Conservation (phyloP, 1,284 basidiomycete genomes). For the Puccinia coronata region DNA sequence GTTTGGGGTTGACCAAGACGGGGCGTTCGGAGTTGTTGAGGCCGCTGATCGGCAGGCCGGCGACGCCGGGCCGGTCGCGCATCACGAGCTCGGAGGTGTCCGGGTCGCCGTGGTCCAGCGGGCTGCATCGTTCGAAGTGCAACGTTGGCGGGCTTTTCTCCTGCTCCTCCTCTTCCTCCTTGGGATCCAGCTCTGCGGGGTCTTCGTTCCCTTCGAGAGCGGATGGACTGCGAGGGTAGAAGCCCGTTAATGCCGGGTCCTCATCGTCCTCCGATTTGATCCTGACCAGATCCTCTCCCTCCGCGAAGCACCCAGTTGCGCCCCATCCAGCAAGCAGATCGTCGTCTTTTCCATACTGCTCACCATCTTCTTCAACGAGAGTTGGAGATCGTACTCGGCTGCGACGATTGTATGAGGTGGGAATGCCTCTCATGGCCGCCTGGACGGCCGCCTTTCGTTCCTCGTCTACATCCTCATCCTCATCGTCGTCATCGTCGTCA, state of each 20-base stretch:
- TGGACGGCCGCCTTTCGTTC: constrained; percentile 26
- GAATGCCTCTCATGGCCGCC: constrained; percentile 17
- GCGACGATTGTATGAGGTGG: not conserved
- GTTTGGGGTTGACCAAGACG: constrained; percentile 94
- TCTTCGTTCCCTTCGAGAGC: not conserved
- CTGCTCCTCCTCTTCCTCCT: constrained; percentile 6
- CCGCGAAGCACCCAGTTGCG: not conserved
- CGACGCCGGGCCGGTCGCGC: constrained; percentile 33
- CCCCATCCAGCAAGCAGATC: not conserved
- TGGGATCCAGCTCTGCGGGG: not conserved
- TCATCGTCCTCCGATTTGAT: not conserved
- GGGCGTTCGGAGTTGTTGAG: constrained; percentile 74
- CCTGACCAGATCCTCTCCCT: constrained; percentile 1
- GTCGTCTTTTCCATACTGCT: not conserved
- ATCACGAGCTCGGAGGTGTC: not conserved
- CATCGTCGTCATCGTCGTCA: constrained; percentile 31
- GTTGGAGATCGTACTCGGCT: not conserved
- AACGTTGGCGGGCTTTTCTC: not conserved
- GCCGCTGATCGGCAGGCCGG: constrained; percentile 3
- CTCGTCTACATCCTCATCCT: constrained; percentile 39
- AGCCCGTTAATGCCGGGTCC: not conserved
- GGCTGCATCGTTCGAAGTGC: not conserved
- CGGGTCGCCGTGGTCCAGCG: not conserved
- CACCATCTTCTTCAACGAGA: not conserved
- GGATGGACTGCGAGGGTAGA: not conserved